These are phyloP conservation scores for Leccinum subgranulosum DNA, from an alignment of 768 basidiomycete genomes.

Conservation along the genomic window DNA sequence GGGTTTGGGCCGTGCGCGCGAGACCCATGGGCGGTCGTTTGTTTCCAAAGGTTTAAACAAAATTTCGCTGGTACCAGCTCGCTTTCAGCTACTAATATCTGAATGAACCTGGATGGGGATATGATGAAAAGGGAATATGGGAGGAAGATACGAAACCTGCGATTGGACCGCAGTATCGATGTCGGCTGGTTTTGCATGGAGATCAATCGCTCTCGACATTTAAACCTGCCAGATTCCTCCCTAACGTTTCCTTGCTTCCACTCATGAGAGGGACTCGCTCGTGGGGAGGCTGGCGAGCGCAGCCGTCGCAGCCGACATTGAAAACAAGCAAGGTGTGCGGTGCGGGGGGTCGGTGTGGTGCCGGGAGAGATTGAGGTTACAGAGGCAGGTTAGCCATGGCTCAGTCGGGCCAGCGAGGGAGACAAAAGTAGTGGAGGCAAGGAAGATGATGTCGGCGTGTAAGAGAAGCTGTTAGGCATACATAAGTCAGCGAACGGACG, in stretches of 20 bases:
- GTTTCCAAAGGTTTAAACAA: too few species aligned
- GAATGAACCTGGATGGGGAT: too few species aligned
- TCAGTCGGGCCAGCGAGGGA: slow-evolving; percentile 2
- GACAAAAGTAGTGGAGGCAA: slow-evolving; percentile 32
- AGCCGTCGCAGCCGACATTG: slow-evolving; percentile 76
- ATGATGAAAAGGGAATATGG: too few species aligned
- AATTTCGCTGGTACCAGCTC: background rate
- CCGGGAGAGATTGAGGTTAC: slow-evolving; percentile 38
- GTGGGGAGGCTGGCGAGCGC: slow-evolving; percentile 80
- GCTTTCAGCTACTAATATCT: too few species aligned
- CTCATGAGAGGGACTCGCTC: slow-evolving; percentile 62
- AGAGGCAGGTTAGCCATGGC: background rate
- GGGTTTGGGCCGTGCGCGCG: background rate
- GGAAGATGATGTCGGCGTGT: slow-evolving; percentile 78
- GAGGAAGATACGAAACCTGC: too few species aligned
- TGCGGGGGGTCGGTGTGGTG: slow-evolving; percentile 57
- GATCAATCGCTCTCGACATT: background rate
- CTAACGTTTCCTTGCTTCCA: background rate
- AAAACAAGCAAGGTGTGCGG: slow-evolving; percentile 79
- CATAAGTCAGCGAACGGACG: background rate
- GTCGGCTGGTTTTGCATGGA: background rate
- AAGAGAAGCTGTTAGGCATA: slow-evolving; percentile 61
- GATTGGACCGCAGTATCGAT: background rate
- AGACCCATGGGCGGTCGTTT: too few species aligned
- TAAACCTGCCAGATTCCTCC: background rate